Conservation (phyloP, 169 alveolate genomes). For the Cystoisospora suis region DNA sequence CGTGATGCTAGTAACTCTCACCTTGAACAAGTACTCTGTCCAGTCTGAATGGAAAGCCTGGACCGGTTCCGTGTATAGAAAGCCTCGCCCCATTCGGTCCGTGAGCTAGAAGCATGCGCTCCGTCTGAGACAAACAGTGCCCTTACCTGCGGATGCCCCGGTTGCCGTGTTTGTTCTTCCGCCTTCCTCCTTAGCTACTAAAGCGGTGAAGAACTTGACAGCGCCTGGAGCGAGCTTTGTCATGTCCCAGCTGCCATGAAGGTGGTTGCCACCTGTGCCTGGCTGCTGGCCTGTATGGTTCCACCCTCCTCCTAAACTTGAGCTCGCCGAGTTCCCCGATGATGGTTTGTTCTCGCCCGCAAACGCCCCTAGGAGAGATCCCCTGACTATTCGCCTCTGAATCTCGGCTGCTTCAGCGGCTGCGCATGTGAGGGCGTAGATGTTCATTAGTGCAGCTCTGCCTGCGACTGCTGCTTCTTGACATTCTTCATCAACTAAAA, state of each 20-base stretch:
- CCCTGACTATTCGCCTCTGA: neutral
- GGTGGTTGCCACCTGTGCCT: neutral
- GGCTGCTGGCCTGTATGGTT: too few relatives aligned
- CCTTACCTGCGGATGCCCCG: too few relatives aligned
- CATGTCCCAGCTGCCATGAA: neutral
- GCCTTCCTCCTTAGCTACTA: neutral
- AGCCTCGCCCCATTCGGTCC: too few relatives aligned
- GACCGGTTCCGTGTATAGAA: too few relatives aligned
- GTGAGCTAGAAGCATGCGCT: too few relatives aligned
- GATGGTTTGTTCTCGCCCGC: neutral
- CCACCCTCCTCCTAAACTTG: too few relatives aligned
- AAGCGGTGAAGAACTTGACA: neutral
- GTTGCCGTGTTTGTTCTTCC: neutral
- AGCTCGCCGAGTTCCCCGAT: neutral
- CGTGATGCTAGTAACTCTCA: too few relatives aligned
- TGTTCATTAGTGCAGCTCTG: neutral
- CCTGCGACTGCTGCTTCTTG: neutral
- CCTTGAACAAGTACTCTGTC: too few relatives aligned
- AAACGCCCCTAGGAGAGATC: neutral
- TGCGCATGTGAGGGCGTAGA: neutral
- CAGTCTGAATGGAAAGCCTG: too few relatives aligned
- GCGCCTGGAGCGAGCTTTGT: neutral
- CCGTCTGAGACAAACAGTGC: too few relatives aligned
- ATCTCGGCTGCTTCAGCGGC: neutral
- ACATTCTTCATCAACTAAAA: constrained; percentile 1